Evolutionary conservation across 805 yeast genomes (phyloP), one percentile per base, ranked within the genome.

Genomic region (Nakazawaea holstii): DNA sequence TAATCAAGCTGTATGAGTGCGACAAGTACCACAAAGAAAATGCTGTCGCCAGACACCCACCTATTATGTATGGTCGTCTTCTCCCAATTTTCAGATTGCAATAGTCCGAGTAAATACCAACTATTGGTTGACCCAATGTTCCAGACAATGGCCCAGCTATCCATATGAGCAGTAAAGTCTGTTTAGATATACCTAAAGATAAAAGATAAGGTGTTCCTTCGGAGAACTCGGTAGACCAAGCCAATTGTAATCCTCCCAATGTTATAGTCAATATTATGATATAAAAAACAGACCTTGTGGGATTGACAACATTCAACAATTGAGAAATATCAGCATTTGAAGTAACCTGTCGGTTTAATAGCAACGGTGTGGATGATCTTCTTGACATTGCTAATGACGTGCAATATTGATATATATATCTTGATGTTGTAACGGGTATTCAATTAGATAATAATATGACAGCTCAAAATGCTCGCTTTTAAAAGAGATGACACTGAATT

Each of bases 111-210:
- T 77, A 55, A 7, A 77, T 66, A 0, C 87, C 87, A 35, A 80
- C 75, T 4, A 80, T 65, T 0, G 87, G 87, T 59, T 81, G 87
- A 0, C 84, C 84, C 20, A 81, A 52, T 0, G 82, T 70, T 1
- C 87, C 87, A 11, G 82, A 74, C 13, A 80, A 55, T 0, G 87
- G 87, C 2, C 87, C 85, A 1, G 85, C 84, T 20, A 81, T 70
- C 87, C 87, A 81, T 4, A 81, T 73, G 40, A 81, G 62, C 6
- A 84, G 79, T 53, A 81, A 59, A 0, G 70, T 55, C 20, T 76
- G 72, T 54, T 79, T 80, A 2, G 84, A 74, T 41, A 81, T 65
- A 4, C 87, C 87, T n/a, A 81, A 61, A 0, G 82, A 77, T n/a
- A 80, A 60, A 13, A 81, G 58, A 53, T 73, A 80, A 0, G 85